Percentiles rank a stretch among this genome's conserved stretches.
These are phyloP conservation scores for Gossypium aridum DNA, from an alignment of 441 rosid species.

Conservation along the genomic window DNA sequence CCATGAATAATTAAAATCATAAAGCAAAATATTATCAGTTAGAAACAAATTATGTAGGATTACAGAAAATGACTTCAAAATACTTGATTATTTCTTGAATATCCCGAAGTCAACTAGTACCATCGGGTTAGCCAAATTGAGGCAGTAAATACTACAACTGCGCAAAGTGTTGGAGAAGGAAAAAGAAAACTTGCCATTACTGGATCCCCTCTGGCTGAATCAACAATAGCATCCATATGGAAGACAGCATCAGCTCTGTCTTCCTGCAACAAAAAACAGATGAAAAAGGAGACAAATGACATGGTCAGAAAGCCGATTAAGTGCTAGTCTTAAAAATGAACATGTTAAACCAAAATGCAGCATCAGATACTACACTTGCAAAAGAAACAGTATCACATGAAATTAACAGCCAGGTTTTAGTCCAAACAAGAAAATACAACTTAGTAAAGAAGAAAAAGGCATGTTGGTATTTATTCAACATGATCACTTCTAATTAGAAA, in stretches of 20 bases:
- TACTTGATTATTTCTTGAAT: not conserved
- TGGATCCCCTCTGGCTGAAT: conserved; percentile 40
- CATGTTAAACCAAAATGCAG: conserved; percentile 4
- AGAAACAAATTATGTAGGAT: not conserved
- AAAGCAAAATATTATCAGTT: not conserved
- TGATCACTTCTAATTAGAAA: not conserved
- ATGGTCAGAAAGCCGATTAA: not conserved
- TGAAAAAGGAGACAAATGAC: not conserved
- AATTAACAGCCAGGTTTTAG: not conserved
- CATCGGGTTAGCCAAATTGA: conserved; percentile 8
- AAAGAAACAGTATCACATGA: not conserved
- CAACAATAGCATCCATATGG: conserved; percentile 33
- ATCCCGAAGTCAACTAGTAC: not conserved
- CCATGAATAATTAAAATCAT: not conserved
- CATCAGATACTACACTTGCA: not conserved
- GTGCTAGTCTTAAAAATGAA: conserved; percentile 4
- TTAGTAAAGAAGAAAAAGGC: not conserved
- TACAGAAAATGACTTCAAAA: not conserved
- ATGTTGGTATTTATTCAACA: not conserved
- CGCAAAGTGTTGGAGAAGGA: not conserved
- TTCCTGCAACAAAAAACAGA: conserved; percentile 37
- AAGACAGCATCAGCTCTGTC: conserved; percentile 48
- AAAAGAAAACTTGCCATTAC: conserved; percentile 39
- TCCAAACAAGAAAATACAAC: conserved; percentile 12
- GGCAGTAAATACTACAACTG: not conserved